Conservation (phyloP, 1,139 yeast genomes). For the Zygotorulaspora mrakii region DNA sequence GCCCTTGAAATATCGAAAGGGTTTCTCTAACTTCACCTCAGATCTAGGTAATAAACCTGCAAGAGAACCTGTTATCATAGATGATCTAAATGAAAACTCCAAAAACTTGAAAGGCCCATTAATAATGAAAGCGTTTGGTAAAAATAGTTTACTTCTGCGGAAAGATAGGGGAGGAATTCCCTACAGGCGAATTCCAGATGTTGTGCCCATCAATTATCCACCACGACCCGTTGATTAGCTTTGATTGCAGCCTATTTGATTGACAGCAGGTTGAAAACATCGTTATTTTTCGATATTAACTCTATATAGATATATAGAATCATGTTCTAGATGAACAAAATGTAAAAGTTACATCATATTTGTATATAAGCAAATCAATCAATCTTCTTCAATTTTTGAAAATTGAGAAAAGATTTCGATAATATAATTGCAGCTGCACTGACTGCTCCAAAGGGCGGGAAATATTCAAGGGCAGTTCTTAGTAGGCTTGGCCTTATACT, state of each 20-base stretch:
- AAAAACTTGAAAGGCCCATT: conserved; percentile 24
- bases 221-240: conserved; percentile 19
- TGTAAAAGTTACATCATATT: neutral
- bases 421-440: conserved; percentile 45
- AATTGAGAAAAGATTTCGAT: conserved; percentile 19
- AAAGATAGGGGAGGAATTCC: conserved; percentile 38
- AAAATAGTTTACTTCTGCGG: conserved; percentile 30
- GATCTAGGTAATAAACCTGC: conserved; percentile 28
- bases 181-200: conserved; percentile 35
- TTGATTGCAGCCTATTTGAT: conserved; percentile 3
- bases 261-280: neutral
- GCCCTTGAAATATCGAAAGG: conserved; percentile 25
- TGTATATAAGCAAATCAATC: conserved; percentile 5
- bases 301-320: neutral
- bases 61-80: conserved; percentile 30
- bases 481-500: conserved; percentile 46
- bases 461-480: conserved; percentile 41
- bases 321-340: neutral
- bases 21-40: conserved; percentile 29
- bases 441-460: conserved; percentile 59
- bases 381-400: conserved; percentile 14
- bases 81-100: conserved; percentile 19
- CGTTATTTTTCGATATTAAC: neutral
- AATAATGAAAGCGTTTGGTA: conserved; percentile 36
- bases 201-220: conserved; percentile 32